Evolutionary conservation across 768 basidiomycete genomes (phyloP).

Genomic region (Suillus alpinus): DNA sequence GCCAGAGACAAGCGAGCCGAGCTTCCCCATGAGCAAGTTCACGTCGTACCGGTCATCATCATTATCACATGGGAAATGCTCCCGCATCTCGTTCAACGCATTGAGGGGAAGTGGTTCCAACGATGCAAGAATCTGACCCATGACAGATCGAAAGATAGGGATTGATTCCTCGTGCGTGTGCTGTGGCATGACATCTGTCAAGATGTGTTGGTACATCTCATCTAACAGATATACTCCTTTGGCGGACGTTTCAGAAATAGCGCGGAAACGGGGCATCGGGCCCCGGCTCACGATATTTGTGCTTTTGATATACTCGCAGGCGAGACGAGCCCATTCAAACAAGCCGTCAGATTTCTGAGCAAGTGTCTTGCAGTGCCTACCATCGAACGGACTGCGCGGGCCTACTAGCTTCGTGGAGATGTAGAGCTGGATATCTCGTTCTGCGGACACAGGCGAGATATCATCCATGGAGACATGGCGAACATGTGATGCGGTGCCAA

Average conservation of each 20-base stretch:
- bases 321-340: slow-evolving; percentile 9
- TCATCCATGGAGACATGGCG: not conserved
- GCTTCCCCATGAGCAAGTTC: not conserved
- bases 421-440: slow-evolving; percentile 3
- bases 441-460: not conserved
- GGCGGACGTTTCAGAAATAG: not conserved
- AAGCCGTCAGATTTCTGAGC: slow-evolving; percentile 1
- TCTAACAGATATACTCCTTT: slow-evolving; percentile 2
- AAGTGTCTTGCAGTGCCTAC: not conserved
- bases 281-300: not conserved
- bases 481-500: slow-evolving; percentile 5
- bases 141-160: not conserved
- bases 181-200: slow-evolving; percentile 1
- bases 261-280: not conserved
- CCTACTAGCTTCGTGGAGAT: not conserved
- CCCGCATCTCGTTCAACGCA: not conserved
- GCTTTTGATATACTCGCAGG: slow-evolving; percentile 11
- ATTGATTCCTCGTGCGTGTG: not conserved
- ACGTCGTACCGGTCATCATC: slow-evolving; percentile 21
- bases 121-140: not conserved
- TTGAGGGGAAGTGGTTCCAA: slow-evolving; percentile 3
- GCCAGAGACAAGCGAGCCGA: slow-evolving; percentile 7
- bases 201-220: not conserved
- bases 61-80: not conserved
- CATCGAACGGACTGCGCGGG: not conserved